A percentile compares a stretch with the other conserved stretches of the same genome.
Evolutionary conservation across 495 filamentous ascomycete species (phyloP).

Genomic region (Annulohypoxylon maeteangense): DNA sequence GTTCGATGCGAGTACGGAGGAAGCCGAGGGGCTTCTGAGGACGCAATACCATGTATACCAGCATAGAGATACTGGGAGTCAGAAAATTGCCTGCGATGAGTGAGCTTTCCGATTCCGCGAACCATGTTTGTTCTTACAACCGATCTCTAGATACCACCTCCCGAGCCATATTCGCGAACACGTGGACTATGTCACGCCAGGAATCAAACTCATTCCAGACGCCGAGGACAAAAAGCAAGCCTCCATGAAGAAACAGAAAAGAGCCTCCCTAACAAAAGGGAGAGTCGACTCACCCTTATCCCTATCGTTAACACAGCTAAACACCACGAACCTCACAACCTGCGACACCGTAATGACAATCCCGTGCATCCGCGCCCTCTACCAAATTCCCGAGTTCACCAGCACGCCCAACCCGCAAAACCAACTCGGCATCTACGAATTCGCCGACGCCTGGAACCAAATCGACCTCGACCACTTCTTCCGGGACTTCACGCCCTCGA

Average conservation of each 20-base stretch:
- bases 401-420: not conserved
- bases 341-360: not conserved
- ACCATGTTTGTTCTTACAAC: not conserved
- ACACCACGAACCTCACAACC: not conserved
- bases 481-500: not conserved
- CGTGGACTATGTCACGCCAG: not conserved
- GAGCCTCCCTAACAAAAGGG: not conserved
- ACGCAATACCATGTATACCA: not conserved
- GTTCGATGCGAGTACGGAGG: not conserved
- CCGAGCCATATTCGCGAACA: slow-evolving; percentile 4
- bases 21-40: not conserved
- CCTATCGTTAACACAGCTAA: not conserved
- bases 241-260: not conserved
- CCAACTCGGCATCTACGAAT: not conserved
- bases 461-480: not conserved
- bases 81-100: not conserved
- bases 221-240: not conserved
- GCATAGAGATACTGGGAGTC: not conserved
- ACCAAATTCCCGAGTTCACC: not conserved
- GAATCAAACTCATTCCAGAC: not conserved
- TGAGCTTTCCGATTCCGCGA: not conserved
- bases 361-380: not conserved
- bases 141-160: not conserved
- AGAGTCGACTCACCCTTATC: not conserved
- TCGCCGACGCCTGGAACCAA: not conserved